Percentiles rank a stretch among this genome's conserved stretches.
Evolutionary conservation across 2,329 filamentous ascomycete genomes (phyloP).

Genomic region (Diatrype stigma): DNA sequence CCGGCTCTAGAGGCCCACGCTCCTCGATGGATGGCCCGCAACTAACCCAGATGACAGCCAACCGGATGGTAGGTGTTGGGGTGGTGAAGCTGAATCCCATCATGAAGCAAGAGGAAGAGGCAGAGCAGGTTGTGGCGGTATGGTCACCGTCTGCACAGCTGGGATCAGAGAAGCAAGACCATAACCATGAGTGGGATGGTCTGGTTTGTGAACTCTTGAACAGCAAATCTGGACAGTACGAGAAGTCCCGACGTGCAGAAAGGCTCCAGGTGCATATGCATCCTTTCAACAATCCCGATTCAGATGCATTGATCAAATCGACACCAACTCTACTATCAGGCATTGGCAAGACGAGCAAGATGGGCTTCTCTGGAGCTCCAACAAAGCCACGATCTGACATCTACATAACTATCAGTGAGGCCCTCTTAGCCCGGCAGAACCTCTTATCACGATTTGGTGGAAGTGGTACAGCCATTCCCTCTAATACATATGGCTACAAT

Average conservation of each 20-base stretch:
- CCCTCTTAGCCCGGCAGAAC: slow-evolving; percentile 73
- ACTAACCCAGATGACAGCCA: slow-evolving; percentile 45
- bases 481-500: slow-evolving; percentile 62
- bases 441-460: slow-evolving; percentile 63
- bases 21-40: slow-evolving; percentile 30
- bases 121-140: slow-evolving; percentile 71
- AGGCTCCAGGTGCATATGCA: slow-evolving; percentile 75
- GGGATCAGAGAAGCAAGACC: slow-evolving; percentile 52
- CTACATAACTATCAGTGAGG: slow-evolving; percentile 80
- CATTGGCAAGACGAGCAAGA: slow-evolving; percentile 76
- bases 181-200: slow-evolving; percentile 66
- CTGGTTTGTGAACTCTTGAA: slow-evolving; percentile 70
- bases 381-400: slow-evolving; percentile 89
- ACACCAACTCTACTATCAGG: slow-evolving; percentile 85
- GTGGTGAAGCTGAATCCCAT: slow-evolving; percentile 71
- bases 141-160: slow-evolving; percentile 63
- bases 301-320: slow-evolving; percentile 74
- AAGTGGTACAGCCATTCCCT: slow-evolving; percentile 68
- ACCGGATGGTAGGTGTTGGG: slow-evolving; percentile 72
- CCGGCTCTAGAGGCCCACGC: slow-evolving; percentile 44
- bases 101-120: slow-evolving; percentile 66
- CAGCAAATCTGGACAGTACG: slow-evolving; percentile 69
- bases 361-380: slow-evolving; percentile 90
- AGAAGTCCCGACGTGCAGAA: slow-evolving; percentile 68
- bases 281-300: slow-evolving; percentile 72